phyloP scores from a whole-genome alignment of 2,329 filamentous ascomycete genomes.

The Fusarium circinatum region DNA sequence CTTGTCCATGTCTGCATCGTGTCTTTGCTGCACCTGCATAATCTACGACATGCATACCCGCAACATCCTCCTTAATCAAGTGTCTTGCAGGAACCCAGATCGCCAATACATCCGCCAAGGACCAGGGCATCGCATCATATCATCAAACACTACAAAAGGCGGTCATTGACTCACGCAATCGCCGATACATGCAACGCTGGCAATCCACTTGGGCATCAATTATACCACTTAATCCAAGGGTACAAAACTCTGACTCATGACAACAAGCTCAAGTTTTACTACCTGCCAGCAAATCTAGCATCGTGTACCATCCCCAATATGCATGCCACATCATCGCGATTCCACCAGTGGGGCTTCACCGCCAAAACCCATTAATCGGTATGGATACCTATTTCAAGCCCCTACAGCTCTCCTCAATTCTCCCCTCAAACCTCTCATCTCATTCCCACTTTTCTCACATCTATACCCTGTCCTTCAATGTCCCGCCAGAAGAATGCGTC shows the following conservation, averaged over 20 bases:
- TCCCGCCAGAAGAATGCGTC: constrained; percentile 30
- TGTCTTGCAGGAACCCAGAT: constrained; percentile 5
- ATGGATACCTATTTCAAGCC: constrained; percentile 10
- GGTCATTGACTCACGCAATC: not conserved
- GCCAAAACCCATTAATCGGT: constrained; percentile 12
- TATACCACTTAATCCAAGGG: constrained; percentile 5
- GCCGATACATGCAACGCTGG: not conserved
- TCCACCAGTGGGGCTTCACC: constrained; percentile 30
- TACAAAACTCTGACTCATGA: constrained; percentile 17
- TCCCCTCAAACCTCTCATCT: not conserved
- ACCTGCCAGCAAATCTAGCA: constrained; percentile 20
- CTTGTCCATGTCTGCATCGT: not conserved
- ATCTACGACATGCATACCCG: constrained; percentile 6
- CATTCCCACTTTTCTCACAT: not conserved
- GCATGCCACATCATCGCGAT: constrained; percentile 28
- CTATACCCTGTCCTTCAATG: not conserved
- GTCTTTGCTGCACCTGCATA: constrained; percentile 2
- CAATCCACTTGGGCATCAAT: constrained; percentile 17
- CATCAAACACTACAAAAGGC: not conserved
- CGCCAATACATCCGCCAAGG: not conserved
- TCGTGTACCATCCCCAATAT: constrained; percentile 14
- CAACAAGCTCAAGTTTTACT: not conserved
- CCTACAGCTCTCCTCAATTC: not conserved
- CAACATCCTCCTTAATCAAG: not conserved
- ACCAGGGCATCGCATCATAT: not conserved